Conservation (phyloP, 192 early-diverging fungal species). For the Chytriomyces confervae region DNA sequence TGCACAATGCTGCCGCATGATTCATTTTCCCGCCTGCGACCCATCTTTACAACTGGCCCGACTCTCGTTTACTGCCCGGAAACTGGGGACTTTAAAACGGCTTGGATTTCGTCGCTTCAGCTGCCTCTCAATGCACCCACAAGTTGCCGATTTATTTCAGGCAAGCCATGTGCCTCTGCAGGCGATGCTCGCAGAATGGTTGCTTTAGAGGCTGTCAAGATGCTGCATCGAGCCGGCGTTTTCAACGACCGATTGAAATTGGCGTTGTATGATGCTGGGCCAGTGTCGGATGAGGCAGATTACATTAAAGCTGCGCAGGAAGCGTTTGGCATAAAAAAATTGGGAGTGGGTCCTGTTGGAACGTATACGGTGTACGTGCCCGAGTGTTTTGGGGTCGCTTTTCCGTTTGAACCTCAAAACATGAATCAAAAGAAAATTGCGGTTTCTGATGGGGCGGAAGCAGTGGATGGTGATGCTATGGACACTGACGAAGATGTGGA, state of each 20-base stretch:
- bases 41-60: conserved; percentile 54
- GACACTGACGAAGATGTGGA: background rate
- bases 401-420: background rate
- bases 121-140: conserved; percentile 37
- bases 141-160: conserved; percentile 33
- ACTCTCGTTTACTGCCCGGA: background rate
- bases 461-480: background rate
- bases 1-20: conserved; percentile 74
- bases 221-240: conserved; percentile 70
- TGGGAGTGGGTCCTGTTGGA: background rate
- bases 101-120: conserved; percentile 22
- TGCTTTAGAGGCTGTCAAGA: conserved; percentile 73
- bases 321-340: conserved; percentile 16
- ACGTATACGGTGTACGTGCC: background rate
- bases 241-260: conserved; percentile 73
- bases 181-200: conserved; percentile 70
- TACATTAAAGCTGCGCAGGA: conserved; percentile 12
- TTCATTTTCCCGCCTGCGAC: conserved; percentile 47
- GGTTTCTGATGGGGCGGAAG: background rate
- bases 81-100: background rate
- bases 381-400: background rate
- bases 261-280: conserved; percentile 5
- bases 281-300: conserved; percentile 14
- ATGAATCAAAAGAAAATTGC: too few relatives aligned
- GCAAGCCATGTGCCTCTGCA: conserved; percentile 55